Evolutionary conservation across 106 monocot genomes (phyloP).

Genomic region (Allium cepa): DNA sequence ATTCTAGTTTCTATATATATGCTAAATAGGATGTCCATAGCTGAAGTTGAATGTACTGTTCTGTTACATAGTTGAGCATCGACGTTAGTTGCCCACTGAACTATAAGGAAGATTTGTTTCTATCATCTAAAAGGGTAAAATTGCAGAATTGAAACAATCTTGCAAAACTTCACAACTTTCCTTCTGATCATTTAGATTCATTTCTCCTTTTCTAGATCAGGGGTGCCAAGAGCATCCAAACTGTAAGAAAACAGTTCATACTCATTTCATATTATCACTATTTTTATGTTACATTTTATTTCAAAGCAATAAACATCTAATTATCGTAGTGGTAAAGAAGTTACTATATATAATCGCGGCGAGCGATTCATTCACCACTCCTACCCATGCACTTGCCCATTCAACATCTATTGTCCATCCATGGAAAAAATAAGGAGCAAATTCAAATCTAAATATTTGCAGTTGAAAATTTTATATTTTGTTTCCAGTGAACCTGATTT

Average conservation of each 20-base stretch:
- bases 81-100: too few relatives aligned
- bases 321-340: not conserved
- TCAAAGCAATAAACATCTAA: not conserved
- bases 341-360: not conserved
- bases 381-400: too few relatives aligned
- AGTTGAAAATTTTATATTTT: not conserved
- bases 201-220: not conserved
- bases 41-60: too few relatives aligned
- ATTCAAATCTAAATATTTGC: not conserved
- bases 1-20: too few relatives aligned
- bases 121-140: too few relatives aligned
- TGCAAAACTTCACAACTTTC: too few relatives aligned
- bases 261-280: too few relatives aligned
- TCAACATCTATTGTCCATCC: conserved; percentile 1
- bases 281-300: not conserved
- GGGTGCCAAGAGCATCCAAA: not conserved
- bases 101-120: too few relatives aligned
- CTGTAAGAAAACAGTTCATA: not conserved
- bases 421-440: not conserved
- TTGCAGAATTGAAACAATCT: too few relatives aligned
- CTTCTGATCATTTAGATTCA: not conserved
- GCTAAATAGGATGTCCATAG: too few relatives aligned
- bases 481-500: not conserved
- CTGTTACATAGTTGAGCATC: too few relatives aligned
- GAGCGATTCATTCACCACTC: not conserved